phyloP scores from a whole-genome alignment of 1,284 basidiomycete genomes.

The Sanghuangporus baumii region DNA sequence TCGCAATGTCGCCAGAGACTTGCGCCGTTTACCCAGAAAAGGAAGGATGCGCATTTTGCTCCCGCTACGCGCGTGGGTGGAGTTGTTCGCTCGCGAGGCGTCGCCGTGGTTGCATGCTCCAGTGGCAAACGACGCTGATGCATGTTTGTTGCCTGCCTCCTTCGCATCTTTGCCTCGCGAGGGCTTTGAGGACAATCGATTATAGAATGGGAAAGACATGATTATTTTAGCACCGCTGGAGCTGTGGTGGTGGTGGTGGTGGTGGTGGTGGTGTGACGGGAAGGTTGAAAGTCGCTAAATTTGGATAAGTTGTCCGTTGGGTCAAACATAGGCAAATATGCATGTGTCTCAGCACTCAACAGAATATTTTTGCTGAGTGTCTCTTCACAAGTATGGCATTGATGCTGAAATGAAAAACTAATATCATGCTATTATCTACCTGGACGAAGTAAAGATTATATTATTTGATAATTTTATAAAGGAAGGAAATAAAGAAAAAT shows the following conservation, averaged over 20 bases:
- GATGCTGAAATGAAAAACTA: no score
- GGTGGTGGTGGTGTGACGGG: not conserved
- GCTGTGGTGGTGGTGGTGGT: not conserved
- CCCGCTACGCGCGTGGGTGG: not conserved
- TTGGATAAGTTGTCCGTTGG: not conserved
- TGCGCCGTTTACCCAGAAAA: constrained; percentile 15
- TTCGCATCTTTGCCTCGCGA: not conserved
- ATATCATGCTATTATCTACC: no score
- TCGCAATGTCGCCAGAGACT: constrained; percentile 13
- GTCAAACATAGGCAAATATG: no score
- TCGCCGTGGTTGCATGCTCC: not conserved
- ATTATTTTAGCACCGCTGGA: not conserved
- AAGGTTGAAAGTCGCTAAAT: not conserved
- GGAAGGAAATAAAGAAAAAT: not conserved
- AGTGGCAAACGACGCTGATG: constrained; percentile 12
- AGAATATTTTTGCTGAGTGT: no score
- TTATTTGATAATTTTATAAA: not conserved
- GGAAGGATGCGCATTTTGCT: constrained; percentile 14
- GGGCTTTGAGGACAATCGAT: constrained; percentile 3
- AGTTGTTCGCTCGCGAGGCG: not conserved
- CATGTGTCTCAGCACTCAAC: no score
- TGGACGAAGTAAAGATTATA: no score
- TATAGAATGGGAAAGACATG: constrained; percentile 17
- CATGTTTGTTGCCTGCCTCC: not conserved
- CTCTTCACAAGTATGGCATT: no score